Percentiles rank a stretch among this genome's conserved stretches.
phyloP scores from a whole-genome alignment of 345 rosid genomes.

The Camelina laxa region DNA sequence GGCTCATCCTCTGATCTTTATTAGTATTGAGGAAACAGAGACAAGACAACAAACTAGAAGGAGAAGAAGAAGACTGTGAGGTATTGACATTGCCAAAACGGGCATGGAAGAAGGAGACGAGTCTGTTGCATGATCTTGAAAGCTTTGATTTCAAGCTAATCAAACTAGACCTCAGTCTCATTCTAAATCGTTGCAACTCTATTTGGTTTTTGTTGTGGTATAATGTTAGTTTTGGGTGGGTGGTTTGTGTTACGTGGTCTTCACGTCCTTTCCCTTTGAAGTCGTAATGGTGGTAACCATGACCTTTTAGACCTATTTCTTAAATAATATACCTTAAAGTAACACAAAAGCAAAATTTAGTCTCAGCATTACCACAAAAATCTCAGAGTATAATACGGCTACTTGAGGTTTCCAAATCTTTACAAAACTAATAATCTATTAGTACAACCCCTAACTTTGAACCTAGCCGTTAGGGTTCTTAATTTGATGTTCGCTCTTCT shows the following conservation, averaged over 20 bases:
- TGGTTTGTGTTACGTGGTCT: conserved; percentile 18
- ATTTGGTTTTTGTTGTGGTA: conserved; percentile 16
- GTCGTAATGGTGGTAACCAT: conserved; percentile 39
- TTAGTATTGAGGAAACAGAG: conserved; percentile 35
- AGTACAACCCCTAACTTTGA: neutral
- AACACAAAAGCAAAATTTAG: neutral
- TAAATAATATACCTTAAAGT: neutral
- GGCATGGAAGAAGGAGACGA: conserved; percentile 45
- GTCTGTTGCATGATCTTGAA: conserved; percentile 52
- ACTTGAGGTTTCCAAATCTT: no score
- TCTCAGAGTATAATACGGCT: no score
- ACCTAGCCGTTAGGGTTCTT: neutral
- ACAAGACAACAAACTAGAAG: conserved; percentile 24
- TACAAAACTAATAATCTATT: no score
- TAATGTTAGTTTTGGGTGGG: conserved; percentile 4
- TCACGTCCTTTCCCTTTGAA: conserved; percentile 40
- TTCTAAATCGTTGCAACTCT: conserved; percentile 1
- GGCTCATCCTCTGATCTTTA: conserved; percentile 46
- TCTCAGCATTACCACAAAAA: no score
- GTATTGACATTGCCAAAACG: conserved; percentile 26
- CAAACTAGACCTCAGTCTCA: conserved; percentile 53
- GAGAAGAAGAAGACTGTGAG: conserved; percentile 21
- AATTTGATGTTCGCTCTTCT: neutral
- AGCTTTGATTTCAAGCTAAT: conserved; percentile 60
- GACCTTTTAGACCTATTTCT: conserved; percentile 14